Evolutionary conservation across 805 yeast species (phyloP).

Genomic region (Candida ortonii): DNA sequence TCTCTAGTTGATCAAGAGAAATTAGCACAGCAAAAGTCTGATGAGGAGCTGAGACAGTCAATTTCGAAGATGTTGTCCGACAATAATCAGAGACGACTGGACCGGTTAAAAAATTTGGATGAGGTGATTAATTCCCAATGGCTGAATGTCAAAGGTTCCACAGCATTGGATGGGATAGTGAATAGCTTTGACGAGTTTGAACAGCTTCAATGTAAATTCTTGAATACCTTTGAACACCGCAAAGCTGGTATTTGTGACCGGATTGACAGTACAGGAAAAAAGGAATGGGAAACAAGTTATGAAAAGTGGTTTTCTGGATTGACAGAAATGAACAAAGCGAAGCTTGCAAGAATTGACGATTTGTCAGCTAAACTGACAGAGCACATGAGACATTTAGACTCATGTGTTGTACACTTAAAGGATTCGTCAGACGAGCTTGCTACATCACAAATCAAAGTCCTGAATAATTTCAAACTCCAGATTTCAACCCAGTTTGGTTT

Average conservation of each 20-base stretch:
- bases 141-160: too few species aligned
- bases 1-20: conserved; percentile 3
- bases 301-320: too few species aligned
- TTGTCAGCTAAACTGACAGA: conserved; percentile 5
- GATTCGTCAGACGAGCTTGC: neutral
- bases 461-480: neutral
- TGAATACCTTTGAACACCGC: too few species aligned
- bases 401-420: conserved; percentile 3
- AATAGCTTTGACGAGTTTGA: too few species aligned
- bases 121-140: too few species aligned
- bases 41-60: neutral
- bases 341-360: conserved; percentile 1
- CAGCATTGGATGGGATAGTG: too few species aligned
- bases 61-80: neutral
- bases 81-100: conserved; percentile 1
- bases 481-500: neutral
- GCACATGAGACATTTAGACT: conserved; percentile 5
- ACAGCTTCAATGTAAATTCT: too few species aligned
- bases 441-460: neutral
- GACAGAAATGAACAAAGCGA: conserved; percentile 1
- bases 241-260: conserved; percentile 1
- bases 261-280: too few species aligned
- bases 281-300: too few species aligned
- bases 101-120: neutral
- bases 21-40: conserved; percentile 1